Conservation (phyloP, 495 filamentous ascomycete species). For the Tuber borchii region DNA sequence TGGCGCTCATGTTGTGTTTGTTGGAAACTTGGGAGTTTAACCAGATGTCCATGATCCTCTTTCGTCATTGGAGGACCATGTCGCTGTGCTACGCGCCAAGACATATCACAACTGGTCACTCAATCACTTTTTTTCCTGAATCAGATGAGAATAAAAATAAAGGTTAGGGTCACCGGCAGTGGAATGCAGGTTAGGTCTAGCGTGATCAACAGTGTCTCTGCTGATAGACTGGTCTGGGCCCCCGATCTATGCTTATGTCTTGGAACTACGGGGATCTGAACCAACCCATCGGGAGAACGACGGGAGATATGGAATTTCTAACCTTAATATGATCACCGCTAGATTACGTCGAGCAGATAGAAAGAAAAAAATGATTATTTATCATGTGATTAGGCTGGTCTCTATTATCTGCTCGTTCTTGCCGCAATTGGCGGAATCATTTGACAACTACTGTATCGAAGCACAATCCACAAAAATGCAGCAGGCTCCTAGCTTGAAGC, state of each 20-base stretch:
- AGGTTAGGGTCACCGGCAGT: background rate
- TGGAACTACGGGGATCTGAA: background rate
- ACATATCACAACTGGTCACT: background rate
- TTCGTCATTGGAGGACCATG: background rate
- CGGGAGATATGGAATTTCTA: background rate
- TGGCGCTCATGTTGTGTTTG: constrained; percentile 20
- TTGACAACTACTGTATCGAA: no score
- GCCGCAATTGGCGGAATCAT: no score
- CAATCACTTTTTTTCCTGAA: background rate
- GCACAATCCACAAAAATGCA: no score
- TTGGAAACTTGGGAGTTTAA: background rate
- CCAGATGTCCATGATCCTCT: background rate
- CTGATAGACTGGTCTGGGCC: background rate
- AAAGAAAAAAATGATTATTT: background rate
- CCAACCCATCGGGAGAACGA: background rate
- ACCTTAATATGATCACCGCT: background rate
- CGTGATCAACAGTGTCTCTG: background rate
- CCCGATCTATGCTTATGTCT: background rate
- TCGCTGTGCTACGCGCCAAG: background rate
- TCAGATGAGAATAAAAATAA: background rate
- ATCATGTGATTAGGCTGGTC: no score
- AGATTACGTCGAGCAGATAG: background rate
- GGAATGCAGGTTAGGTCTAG: background rate
- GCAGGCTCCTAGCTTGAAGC: no score
- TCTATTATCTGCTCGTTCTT: no score